These are phyloP conservation scores for Podila verticillata DNA, from an alignment of 192 early-diverging fungal genomes.

Conservation along the genomic window DNA sequence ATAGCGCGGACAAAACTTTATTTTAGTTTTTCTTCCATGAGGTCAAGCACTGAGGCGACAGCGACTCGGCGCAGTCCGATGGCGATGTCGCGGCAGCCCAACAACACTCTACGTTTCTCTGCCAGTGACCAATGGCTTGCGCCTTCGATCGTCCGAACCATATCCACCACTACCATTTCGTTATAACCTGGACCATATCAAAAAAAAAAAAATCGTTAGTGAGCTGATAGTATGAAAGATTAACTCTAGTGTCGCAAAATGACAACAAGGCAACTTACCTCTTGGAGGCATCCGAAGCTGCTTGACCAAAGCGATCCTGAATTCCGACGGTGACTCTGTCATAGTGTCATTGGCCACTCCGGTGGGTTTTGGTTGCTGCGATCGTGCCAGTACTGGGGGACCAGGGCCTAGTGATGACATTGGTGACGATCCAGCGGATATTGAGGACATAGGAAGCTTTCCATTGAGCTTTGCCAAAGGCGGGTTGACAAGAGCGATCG, in stretches of 20 bases:
- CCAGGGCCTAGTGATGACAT: no score
- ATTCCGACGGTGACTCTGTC: slow-evolving; percentile 1
- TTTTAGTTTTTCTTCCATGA: neutral
- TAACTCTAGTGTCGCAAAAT: neutral
- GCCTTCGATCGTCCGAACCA: slow-evolving; percentile 14
- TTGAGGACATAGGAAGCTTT: no score
- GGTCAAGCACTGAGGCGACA: slow-evolving; percentile 13
- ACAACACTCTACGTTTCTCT: slow-evolving; percentile 17
- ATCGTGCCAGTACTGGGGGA: no score
- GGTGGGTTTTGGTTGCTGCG: neutral
- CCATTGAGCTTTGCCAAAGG: no score
- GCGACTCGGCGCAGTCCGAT: slow-evolving; percentile 21
- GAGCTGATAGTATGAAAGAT: neutral
- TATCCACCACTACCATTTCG: slow-evolving; percentile 9
- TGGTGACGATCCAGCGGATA: no score
- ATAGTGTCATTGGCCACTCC: neutral
- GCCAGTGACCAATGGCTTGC: slow-evolving; percentile 28
- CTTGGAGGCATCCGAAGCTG: slow-evolving; percentile 25
- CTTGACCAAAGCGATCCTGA: slow-evolving; percentile 9
- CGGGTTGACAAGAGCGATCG: no score
- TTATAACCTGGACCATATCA: slow-evolving; percentile 14
- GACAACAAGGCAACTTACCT: slow-evolving; percentile 1
- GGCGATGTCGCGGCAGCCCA: slow-evolving; percentile 10
- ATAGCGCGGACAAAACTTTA: slow-evolving; percentile 6
- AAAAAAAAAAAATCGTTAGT: neutral